Conservation (phyloP, 768 basidiomycete genomes). For the Podaxis pistillaris region DNA sequence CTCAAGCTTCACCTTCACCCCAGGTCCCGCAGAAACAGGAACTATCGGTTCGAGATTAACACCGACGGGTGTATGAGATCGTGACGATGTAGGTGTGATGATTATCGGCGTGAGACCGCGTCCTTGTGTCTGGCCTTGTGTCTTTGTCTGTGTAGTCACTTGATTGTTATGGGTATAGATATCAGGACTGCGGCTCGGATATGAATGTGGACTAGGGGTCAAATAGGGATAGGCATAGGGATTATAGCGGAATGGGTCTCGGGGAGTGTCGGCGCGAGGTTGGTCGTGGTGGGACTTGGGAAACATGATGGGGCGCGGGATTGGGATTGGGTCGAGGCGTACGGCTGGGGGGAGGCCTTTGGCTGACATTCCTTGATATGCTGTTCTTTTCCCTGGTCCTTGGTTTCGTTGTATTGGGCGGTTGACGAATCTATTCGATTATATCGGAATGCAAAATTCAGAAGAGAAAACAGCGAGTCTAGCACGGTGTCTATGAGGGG, state of each 20-base stretch:
- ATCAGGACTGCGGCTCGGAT: neutral
- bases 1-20: neutral
- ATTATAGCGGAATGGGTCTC: neutral
- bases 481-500: neutral
- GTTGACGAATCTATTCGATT: too few relatives aligned
- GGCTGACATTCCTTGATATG: neutral
- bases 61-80: neutral
- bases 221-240: neutral
- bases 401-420: too few relatives aligned
- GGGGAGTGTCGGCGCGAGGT: too few relatives aligned
- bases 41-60: neutral
- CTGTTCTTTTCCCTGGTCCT: neutral
- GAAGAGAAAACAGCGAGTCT: neutral
- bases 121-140: neutral
- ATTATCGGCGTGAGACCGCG: neutral
- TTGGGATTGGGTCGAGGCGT: constrained; percentile 6
- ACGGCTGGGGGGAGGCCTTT: constrained; percentile 9
- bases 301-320: neutral
- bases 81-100: constrained; percentile 8
- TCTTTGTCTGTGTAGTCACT: neutral
- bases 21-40: neutral
- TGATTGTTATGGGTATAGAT: neutral
- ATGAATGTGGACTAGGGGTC: neutral
- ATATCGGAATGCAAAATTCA: too few relatives aligned
- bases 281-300: neutral